Conservation (phyloP, 2,329 filamentous ascomycete genomes). For the Exophiala bonariae region DNA sequence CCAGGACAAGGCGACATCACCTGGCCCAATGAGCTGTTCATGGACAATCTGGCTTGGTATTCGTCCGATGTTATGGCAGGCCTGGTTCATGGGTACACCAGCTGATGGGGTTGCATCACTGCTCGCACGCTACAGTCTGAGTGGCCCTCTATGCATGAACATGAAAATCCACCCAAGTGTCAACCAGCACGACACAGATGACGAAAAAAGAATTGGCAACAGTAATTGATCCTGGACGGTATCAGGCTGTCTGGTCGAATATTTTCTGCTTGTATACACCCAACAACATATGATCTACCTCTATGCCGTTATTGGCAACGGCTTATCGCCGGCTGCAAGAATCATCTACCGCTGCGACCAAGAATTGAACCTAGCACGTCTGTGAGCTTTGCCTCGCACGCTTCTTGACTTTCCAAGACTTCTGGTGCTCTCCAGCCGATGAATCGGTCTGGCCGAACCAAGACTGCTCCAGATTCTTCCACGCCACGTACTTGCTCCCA, state of each 20-base stretch:
- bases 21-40: conserved; percentile 4
- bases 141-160: too few relatives aligned
- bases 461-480: conserved; percentile 57
- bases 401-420: conserved; percentile 11
- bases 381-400: conserved; percentile 25
- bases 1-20: background rate
- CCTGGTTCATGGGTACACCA: conserved; percentile 6
- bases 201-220: too few relatives aligned
- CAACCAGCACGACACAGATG: too few relatives aligned
- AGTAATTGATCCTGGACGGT: too few relatives aligned
- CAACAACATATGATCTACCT: too few relatives aligned
- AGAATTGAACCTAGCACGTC: conserved; percentile 28
- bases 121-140: too few relatives aligned
- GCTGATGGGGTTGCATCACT: too few relatives aligned
- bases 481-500: conserved; percentile 57
- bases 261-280: too few relatives aligned
- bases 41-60: conserved; percentile 11
- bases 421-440: conserved; percentile 52
- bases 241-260: too few relatives aligned
- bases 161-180: too few relatives aligned
- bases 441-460: conserved; percentile 60
- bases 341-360: background rate
- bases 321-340: too few relatives aligned
- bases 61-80: conserved; percentile 10
- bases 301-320: too few relatives aligned